These are phyloP conservation scores for Macadamia integrifolia DNA, from an alignment of 164 flowering plant genomes.

Conservation along the genomic window DNA sequence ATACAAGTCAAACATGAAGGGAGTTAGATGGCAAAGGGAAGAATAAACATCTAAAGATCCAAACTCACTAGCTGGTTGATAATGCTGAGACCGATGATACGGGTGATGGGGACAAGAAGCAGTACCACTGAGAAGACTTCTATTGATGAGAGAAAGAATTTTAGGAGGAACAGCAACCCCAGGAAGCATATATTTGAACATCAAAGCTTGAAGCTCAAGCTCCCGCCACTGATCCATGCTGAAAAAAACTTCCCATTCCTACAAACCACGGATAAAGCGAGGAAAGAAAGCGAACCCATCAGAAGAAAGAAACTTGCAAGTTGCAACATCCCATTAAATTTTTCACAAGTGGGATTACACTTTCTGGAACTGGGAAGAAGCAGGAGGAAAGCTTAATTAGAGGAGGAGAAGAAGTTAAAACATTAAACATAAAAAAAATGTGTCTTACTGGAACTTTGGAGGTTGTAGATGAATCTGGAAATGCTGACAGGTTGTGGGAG, in stretches of 20 bases:
- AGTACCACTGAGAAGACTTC: constrained; percentile 37
- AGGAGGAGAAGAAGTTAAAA: not conserved
- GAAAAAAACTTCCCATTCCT: constrained; percentile 46
- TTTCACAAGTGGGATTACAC: not conserved
- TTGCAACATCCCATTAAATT: not conserved
- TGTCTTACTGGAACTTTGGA: constrained; percentile 43
- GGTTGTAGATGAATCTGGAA: constrained; percentile 36
- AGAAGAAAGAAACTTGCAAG: not conserved
- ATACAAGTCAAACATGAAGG: too few species aligned
- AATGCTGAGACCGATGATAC: constrained; percentile 36
- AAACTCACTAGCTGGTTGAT: constrained; percentile 55
- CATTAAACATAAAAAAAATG: not conserved
- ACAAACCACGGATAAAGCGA: not conserved
- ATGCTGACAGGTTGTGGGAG: constrained; percentile 39
- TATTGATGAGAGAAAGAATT: constrained; percentile 68
- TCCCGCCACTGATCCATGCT: constrained; percentile 87
- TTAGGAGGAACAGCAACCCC: constrained; percentile 79
- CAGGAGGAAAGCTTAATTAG: not conserved
- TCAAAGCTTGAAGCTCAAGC: constrained; percentile 85
- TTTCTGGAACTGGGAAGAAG: not conserved
- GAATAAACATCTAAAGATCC: not conserved
- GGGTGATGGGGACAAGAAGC: constrained; percentile 35
- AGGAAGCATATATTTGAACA: constrained; percentile 75
- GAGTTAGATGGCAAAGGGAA: not conserved
- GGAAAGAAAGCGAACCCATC: constrained; percentile 2